These are phyloP conservation scores for Penicillium cataractarum DNA, from an alignment of 495 filamentous ascomycete species.

Conservation along the genomic window DNA sequence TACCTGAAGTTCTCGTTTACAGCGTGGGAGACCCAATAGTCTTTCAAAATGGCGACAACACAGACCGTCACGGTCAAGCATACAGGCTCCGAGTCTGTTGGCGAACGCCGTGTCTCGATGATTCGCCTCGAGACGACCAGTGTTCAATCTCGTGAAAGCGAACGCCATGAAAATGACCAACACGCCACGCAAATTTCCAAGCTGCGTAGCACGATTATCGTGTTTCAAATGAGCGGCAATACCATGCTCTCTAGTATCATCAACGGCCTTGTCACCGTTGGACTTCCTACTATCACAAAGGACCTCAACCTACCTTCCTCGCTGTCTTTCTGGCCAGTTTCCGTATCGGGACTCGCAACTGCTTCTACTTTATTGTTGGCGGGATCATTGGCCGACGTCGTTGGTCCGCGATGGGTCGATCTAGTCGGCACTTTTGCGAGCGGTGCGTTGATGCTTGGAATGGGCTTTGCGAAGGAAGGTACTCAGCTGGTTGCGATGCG, in stretches of 20 bases:
- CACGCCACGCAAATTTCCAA: neutral
- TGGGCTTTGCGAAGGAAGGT: conserved; percentile 44
- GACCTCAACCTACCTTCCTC: conserved; percentile 42
- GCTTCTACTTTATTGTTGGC: conserved; percentile 52
- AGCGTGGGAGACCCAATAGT: neutral
- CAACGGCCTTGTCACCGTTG: conserved; percentile 44
- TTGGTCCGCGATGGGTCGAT: conserved; percentile 36
- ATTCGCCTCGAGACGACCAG: conserved; percentile 9
- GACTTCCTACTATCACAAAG: conserved; percentile 51
- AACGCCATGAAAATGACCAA: neutral
- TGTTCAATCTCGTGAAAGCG: conserved; percentile 1
- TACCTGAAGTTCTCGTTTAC: neutral
- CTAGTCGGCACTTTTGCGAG: conserved; percentile 18
- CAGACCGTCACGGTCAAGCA: conserved; percentile 6
- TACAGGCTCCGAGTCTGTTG: conserved; percentile 4
- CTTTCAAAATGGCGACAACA: neutral
- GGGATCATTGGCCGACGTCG: conserved; percentile 54
- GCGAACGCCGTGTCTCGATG: neutral
- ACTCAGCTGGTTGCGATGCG: conserved; percentile 53
- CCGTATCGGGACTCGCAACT: conserved; percentile 40
- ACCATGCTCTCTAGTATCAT: conserved; percentile 10
- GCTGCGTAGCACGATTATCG: neutral
- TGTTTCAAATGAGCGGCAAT: conserved; percentile 6
- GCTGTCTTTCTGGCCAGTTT: conserved; percentile 49
- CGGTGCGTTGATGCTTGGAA: conserved; percentile 46